Percentiles rank a stretch among this genome's conserved stretches.
phyloP scores from a whole-genome alignment of 257 asterid species.

The Catharanthus roseus region DNA sequence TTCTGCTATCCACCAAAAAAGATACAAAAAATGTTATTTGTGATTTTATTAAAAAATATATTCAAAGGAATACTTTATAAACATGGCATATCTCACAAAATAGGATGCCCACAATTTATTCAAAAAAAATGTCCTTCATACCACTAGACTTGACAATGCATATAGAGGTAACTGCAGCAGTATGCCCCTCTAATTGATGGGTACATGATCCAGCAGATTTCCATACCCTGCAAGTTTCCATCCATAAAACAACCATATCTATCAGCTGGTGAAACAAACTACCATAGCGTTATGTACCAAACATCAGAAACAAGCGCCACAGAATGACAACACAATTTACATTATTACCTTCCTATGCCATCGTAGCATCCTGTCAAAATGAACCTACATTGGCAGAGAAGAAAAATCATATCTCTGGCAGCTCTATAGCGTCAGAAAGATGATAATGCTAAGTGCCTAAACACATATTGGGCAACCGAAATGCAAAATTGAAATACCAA shows the following conservation, averaged over 20 bases:
- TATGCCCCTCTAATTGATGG: constrained; percentile 77
- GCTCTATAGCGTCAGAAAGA: background rate
- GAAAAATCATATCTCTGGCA: background rate
- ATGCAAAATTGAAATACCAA: background rate
- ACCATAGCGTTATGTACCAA: background rate
- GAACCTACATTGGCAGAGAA: constrained; percentile 41
- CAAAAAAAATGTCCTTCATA: constrained; percentile 11
- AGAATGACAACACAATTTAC: background rate
- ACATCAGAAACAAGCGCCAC: background rate
- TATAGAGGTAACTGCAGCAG: constrained; percentile 76
- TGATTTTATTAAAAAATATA: background rate
- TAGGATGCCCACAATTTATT: background rate
- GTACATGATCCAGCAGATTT: constrained; percentile 74
- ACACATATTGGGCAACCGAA: background rate
- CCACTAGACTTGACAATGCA: constrained; percentile 60
- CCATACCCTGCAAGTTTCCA: constrained; percentile 64
- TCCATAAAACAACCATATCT: background rate
- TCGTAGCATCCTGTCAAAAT: constrained; percentile 91
- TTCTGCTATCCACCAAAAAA: constrained; percentile 30
- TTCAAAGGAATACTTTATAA: background rate
- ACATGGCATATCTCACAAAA: background rate
- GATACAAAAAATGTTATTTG: background rate
- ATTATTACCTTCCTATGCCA: constrained; percentile 79
- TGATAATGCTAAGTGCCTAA: background rate
- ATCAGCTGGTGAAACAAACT: constrained; percentile 8